Evolutionary conservation across 371 early-diverging fungal genomes (phyloP).

Genomic region (Parasitella parasitica): DNA sequence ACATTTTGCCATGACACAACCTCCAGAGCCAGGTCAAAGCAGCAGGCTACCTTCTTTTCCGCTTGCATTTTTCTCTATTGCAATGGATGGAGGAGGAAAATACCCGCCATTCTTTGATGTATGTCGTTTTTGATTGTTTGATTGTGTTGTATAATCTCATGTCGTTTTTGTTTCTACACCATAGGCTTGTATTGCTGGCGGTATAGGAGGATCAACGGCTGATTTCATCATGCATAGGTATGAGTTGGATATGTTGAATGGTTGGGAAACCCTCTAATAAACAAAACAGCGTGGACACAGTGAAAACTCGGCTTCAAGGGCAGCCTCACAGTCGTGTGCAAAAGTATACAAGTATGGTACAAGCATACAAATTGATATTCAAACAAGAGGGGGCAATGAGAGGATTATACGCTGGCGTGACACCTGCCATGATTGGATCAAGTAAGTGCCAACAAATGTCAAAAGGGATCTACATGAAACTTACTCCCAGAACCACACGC

Average conservation of each 20-base stretch:
- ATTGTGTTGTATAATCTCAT: not conserved
- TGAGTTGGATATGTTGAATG: not conserved
- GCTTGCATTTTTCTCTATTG: slow-evolving; percentile 32
- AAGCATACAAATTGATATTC: slow-evolving; percentile 63
- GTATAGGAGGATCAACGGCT: slow-evolving; percentile 69
- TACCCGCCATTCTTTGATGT: slow-evolving; percentile 54
- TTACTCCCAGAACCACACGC: too few species aligned
- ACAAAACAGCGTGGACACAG: slow-evolving; percentile 63
- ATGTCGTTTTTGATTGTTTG: not conserved
- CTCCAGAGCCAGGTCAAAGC: slow-evolving; percentile 9
- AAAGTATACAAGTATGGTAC: slow-evolving; percentile 66
- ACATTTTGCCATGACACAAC: slow-evolving; percentile 11
- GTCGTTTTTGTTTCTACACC: not conserved
- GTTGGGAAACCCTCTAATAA: not conserved
- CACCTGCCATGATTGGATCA: slow-evolving; percentile 77
- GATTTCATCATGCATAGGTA: slow-evolving; percentile 79
- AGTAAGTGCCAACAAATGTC: slow-evolving; percentile 31
- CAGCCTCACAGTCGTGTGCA: slow-evolving; percentile 55
- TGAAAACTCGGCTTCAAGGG: slow-evolving; percentile 77
- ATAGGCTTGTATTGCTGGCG: slow-evolving; percentile 70
- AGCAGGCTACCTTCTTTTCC: slow-evolving; percentile 8
- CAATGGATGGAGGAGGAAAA: slow-evolving; percentile 23
- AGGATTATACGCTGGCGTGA: slow-evolving; percentile 75
- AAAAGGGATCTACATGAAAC: not conserved
- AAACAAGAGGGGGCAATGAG: slow-evolving; percentile 69